A percentile compares a stretch with the other conserved stretches of the same genome.
Conservation (phyloP, 2,329 filamentous ascomycete species). For the Whalleya microplaca region DNA sequence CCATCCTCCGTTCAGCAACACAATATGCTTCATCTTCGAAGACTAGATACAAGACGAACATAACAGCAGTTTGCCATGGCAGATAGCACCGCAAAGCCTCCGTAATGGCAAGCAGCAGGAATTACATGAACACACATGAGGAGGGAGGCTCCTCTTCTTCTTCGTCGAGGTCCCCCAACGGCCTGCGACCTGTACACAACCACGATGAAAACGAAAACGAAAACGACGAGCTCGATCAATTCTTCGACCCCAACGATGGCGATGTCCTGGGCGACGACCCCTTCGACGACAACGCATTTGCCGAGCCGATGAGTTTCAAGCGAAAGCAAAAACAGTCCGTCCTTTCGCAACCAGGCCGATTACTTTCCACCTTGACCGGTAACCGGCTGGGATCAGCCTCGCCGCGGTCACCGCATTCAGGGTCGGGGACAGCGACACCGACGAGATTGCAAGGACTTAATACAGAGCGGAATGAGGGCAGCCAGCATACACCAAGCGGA, state of each 20-base stretch:
- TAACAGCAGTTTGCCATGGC: conserved; percentile 30
- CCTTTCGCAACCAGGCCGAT: conserved; percentile 50
- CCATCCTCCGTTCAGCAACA: conserved; percentile 3
- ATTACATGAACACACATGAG: conserved; percentile 31
- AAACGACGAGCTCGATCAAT: conserved; percentile 34
- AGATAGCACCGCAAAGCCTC: conserved; percentile 28
- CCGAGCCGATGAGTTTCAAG: conserved; percentile 69
- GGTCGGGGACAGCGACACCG: conserved; percentile 31
- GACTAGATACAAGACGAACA: conserved; percentile 1
- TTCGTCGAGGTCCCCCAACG: conserved; percentile 30
- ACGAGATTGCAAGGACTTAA: conserved; percentile 29
- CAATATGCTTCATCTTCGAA: conserved; percentile 6
- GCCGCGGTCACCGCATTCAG: conserved; percentile 27
- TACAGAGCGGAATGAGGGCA: conserved; percentile 19
- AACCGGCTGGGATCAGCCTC: conserved; percentile 33
- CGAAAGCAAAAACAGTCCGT: conserved; percentile 62
- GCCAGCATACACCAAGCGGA: conserved; percentile 13
- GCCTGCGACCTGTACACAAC: conserved; percentile 19
- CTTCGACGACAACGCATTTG: conserved; percentile 51
- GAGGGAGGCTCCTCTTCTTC: conserved; percentile 37
- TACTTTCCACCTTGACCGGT: conserved; percentile 54
- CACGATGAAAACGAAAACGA: conserved; percentile 42
- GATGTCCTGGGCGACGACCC: conserved; percentile 60
- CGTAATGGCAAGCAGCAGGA: conserved; percentile 37
- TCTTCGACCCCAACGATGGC: conserved; percentile 30